Evolutionary conservation across 2,329 filamentous ascomycete species (phyloP), one percentile per base, ranked within the genome.

Genomic region (Cercospora berteroae): DNA sequence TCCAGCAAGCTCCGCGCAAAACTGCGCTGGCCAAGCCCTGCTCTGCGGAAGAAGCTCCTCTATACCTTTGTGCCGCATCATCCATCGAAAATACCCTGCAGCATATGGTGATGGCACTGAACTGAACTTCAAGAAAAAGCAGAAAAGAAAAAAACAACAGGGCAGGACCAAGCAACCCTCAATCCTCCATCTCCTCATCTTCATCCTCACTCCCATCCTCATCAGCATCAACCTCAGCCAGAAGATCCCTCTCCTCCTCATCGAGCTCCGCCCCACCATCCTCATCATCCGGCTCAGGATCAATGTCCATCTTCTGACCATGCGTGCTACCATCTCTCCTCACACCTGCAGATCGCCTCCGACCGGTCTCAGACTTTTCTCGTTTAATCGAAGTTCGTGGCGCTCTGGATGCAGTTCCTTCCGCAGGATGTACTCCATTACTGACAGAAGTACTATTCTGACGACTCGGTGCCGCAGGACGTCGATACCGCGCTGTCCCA

Each of bases 141-240:
- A 58, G n/a, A 57, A 33, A 57, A 33, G 10, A 58, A 58, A 58
- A 58, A 58, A n/a, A 16, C 10, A 52, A n/a, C 9, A 16, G 16
- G 33, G 33, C 23, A n/a, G 23, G 20, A 52, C 5, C 52, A 25
- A 20, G 1, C 16, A 16, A 20, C 25, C 25, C n/a, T 67, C 56
- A 71, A 55, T 73, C 70, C 60, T 68, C 70, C 69, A 72, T 71
- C 48, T 74, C 74, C 44, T 74, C 73, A 33, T 77, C 75, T 62
- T 79, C 75, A 57, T 77, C 77, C 9, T 79, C 77, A 39, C 77
- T 75, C 20, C 76, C 76, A 16, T 80, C 80, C 29, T 77, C 75
- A 69, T 79, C 71, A 44, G 73, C 74, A 73, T 79, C 77, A 9
- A 77, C 76, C 50, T 80, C 78, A 0, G 76, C 78, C 7, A 79